These are phyloP conservation scores for Jaltomata sinuosa DNA, from an alignment of 257 asterid species.

Conservation along the genomic window DNA sequence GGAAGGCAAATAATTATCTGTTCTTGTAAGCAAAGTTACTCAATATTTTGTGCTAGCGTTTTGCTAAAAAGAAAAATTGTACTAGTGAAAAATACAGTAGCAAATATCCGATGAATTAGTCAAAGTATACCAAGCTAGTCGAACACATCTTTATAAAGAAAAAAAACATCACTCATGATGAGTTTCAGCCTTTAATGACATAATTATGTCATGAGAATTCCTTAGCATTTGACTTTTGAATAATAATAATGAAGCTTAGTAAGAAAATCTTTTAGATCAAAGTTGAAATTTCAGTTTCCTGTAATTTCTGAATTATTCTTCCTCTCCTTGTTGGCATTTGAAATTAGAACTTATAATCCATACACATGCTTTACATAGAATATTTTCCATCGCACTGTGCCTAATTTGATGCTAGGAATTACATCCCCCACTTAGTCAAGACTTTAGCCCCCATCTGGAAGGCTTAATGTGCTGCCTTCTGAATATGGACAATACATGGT, in stretches of 20 bases:
- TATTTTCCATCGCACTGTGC: neutral
- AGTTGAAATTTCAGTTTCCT: neutral
- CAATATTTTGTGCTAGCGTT: neutral
- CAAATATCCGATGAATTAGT: neutral
- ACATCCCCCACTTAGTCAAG: conserved; percentile 49
- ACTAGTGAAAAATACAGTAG: neutral
- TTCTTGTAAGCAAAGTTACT: neutral
- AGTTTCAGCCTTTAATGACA: neutral
- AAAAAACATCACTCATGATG: neutral
- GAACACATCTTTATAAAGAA: neutral
- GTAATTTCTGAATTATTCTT: neutral
- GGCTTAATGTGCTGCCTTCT: conserved; percentile 48
- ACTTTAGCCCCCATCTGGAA: conserved; percentile 76
- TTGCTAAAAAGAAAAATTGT: neutral
- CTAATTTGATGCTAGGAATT: conserved; percentile 25
- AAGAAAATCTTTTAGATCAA: neutral
- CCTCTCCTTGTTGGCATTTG: neutral
- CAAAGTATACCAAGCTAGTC: neutral
- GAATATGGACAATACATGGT: no score
- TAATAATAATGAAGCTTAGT: neutral
- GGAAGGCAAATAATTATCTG: neutral
- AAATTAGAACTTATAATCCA: neutral
- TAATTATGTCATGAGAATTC: neutral
- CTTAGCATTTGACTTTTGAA: neutral
- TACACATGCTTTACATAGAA: neutral